Evolutionary conservation across 2,329 filamentous ascomycete species (phyloP), one percentile per base, ranked within the genome.

Genomic region (Monilinia fructigena): DNA sequence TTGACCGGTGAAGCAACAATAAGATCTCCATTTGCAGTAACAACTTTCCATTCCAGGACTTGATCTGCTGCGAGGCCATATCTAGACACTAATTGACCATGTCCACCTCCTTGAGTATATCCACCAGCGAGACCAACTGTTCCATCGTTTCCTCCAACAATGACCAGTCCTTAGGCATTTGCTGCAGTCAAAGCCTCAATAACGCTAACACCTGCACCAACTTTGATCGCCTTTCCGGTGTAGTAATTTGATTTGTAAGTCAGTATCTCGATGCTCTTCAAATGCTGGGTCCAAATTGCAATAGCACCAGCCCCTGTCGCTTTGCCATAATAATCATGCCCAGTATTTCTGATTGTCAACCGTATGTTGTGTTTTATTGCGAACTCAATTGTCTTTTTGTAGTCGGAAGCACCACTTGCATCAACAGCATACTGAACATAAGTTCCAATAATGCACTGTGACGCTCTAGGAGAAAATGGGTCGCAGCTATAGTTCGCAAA

Each of bases 41-140:
- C 80, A 0, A 87, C 76, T 35, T 85, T 80, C 75, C 83, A 80
- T 69, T 85, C 79, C 1, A 89, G 74, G 2, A 85, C 82, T 47
- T 88, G 82, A 69, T 89, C 87, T 0, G 83, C 85, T 2, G 77
- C 86, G 20, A 90, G 76, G 0, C 87, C 87, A 67, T 83, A 82
- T 2, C 75, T 77, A 0, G 83, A 81, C 0, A 78, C 75, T 1
- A 89, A 76, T 0, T 83, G 73, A 0, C 81, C 83, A 73, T 89
- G 86, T 0, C 87, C 87, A 1, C 84, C 86, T 0, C 85, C 86
- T 31, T 85, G 84, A 3, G 82, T 78, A 59, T 85, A 89, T 0
- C 86, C 87, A 26, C 68, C 68, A 28, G 66, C 62, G 40, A 68
- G 23, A 18, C 65, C 60, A 47, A 70, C 67, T 4, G 85, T 86